Conservation (phyloP, 768 basidiomycete genomes). For the Infundibulicybe gibba region DNA sequence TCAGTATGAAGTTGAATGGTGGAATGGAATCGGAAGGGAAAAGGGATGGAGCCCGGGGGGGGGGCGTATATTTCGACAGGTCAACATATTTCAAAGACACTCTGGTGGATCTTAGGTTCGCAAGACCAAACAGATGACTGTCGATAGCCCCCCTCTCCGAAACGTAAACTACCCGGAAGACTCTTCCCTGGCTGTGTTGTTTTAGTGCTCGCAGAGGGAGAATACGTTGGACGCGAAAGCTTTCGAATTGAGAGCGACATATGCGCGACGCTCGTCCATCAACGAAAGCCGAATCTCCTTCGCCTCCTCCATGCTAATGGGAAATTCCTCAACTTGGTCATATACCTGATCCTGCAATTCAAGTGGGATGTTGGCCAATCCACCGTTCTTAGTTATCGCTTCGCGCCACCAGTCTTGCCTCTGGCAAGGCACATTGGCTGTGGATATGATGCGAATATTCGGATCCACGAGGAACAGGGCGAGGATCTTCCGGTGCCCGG, state of each 20-base stretch:
- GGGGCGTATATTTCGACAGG: neutral
- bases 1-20: too few species aligned
- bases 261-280: neutral
- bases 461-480: conserved; percentile 15
- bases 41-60: too few species aligned
- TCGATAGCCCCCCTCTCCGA: neutral
- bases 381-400: neutral
- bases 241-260: neutral
- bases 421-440: conserved; percentile 10
- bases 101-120: neutral
- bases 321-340: neutral
- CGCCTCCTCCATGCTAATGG: neutral
- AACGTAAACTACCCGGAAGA: neutral
- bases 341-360: neutral
- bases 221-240: neutral
- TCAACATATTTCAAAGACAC: neutral
- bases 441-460: conserved; percentile 6
- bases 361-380: neutral
- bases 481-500: conserved; percentile 11
- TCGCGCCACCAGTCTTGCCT: conserved; percentile 7
- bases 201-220: neutral
- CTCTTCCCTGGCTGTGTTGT: neutral
- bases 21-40: too few species aligned
- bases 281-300: neutral
- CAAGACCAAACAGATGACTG: neutral